These are phyloP conservation scores for Lachnellula occidentalis DNA, from an alignment of 2,329 filamentous ascomycete species.

Conservation along the genomic window DNA sequence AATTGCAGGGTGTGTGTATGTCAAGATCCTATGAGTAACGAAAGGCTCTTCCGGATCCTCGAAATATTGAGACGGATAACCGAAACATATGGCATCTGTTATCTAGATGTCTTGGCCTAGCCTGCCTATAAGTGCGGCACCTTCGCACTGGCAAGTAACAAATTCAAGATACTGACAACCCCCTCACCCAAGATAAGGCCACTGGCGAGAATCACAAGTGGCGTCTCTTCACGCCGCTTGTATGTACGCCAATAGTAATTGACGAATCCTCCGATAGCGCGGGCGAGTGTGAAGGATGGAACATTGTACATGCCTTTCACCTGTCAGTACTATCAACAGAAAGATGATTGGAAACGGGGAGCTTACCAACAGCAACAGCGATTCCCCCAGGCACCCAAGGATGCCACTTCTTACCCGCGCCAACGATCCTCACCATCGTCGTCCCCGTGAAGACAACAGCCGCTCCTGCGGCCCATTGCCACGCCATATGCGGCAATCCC, in stretches of 20 bases:
- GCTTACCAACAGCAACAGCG: slow-evolving; percentile 81
- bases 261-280: slow-evolving; percentile 72
- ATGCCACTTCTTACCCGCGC: slow-evolving; percentile 56
- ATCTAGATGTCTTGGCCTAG: not conserved
- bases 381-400: slow-evolving; percentile 84
- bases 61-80: too few relatives aligned
- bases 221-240: slow-evolving; percentile 56
- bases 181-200: slow-evolving; percentile 92
- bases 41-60: too few relatives aligned
- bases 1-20: too few relatives aligned
- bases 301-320: slow-evolving; percentile 87
- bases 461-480: slow-evolving; percentile 71
- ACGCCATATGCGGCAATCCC: slow-evolving; percentile 78
- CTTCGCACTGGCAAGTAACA: slow-evolving; percentile 69
- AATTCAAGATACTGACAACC: slow-evolving; percentile 83
- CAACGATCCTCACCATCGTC: slow-evolving; percentile 63
- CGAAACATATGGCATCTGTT: not conserved
- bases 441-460: slow-evolving; percentile 66
- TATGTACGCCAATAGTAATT: slow-evolving; percentile 71
- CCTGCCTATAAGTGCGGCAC: slow-evolving; percentile 60
- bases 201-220: slow-evolving; percentile 80
- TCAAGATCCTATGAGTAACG: too few relatives aligned
- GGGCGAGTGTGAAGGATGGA: slow-evolving; percentile 87
- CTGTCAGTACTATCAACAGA: not conserved
- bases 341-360: not conserved